Evolutionary conservation across 176 grass and related monocot species (phyloP).

Genomic region (Puya raimondii): DNA sequence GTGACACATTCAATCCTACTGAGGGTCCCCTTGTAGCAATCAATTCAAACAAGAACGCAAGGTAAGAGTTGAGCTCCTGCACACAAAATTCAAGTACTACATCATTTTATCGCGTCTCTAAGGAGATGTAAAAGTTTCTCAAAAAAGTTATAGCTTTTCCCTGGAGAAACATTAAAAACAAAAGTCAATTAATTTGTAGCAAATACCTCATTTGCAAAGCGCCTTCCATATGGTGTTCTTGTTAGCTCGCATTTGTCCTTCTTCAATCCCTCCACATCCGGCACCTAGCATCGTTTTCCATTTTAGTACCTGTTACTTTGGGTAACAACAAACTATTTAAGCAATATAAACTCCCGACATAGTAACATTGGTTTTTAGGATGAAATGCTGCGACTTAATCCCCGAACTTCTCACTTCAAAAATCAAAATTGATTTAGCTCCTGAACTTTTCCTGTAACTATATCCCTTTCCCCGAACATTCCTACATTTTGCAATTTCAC

Average conservation of each 20-base stretch:
- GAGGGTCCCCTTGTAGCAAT: constrained; percentile 51
- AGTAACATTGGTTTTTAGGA: no score
- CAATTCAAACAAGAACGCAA: constrained; percentile 83
- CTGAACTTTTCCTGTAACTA: no score
- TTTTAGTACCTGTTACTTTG: neutral
- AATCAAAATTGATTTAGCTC: no score
- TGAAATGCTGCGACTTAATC: no score
- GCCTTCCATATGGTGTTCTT: constrained; percentile 61
- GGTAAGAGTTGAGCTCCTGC: constrained; percentile 80
- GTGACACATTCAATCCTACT: constrained; percentile 65
- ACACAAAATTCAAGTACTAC: constrained; percentile 15
- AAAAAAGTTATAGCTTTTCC: no score
- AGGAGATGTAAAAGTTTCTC: neutral
- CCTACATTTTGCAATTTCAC: no score
- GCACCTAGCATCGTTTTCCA: constrained; percentile 39
- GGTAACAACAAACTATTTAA: neutral
- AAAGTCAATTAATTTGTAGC: neutral
- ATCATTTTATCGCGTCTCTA: constrained; percentile 2
- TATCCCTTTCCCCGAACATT: no score
- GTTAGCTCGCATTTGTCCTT: constrained; percentile 81
- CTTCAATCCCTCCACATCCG: constrained; percentile 47
- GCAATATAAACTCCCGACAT: neutral
- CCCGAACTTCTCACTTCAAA: no score
- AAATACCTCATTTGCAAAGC: constrained; percentile 42
- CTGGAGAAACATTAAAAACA: neutral